Evolutionary conservation across 179 eudicot species (phyloP), one percentile per base, ranked within the genome.

Genomic region (Nepenthes alata): DNA sequence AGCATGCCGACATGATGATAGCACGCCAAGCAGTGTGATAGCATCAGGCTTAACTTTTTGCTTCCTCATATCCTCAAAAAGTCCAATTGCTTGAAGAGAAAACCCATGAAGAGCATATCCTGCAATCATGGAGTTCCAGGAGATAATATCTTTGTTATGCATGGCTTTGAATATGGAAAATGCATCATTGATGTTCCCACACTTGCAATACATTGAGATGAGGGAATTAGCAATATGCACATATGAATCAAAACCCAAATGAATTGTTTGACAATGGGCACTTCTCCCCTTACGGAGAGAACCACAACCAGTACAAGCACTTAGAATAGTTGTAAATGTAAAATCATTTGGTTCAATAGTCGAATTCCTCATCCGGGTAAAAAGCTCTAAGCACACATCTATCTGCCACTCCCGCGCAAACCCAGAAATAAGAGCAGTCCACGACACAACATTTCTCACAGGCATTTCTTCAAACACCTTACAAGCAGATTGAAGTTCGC

Each of bases 61-160:
- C 16, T 44, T 63, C 47, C 62, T 57, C 91, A 85, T 80, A 53
- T 74, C 69, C 62, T 85, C 82, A 59, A 82, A 82, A 49, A 80
- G 65, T 60, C 60, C 55, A 35, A 85, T 66, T 6, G 87, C 82
- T 58, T 83, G 77, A 45, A 66, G 72, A 48, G 75, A 82, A 58
- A 68, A 67, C 53, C 91, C 91, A 55, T 85, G 85, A 61, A 80
- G 77, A 37, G 88, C 82, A 57, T 78, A 78, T 41, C 85, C 85
- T 5, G 74, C 57, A 58, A 85, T 83, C 88, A 83, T 80, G 57
- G 88, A 78, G 63, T 83, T 85, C 88, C 88, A 85, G 2, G 91
- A 80, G 65, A 85, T 63, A 10, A 80, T 44, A 65, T 85, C 88
- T 61, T 63, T 80, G 60, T 47, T 10, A 51, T 47, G 62, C 73